Conservation (phyloP, 2,329 filamentous ascomycete species). For the Aspergillus sp. region DNA sequence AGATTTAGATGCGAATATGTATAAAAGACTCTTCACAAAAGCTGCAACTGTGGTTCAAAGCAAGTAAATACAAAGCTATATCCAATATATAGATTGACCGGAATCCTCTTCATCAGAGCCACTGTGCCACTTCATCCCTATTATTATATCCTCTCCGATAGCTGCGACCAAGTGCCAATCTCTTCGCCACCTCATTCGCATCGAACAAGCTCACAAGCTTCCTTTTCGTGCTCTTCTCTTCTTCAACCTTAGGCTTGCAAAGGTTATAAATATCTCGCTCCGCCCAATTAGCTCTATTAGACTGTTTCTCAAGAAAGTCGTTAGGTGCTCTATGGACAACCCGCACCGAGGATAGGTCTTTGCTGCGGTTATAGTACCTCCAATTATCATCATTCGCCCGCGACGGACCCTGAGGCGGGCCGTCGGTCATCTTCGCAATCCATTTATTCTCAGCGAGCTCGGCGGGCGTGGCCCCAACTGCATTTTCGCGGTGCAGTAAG, state of each 20-base stretch:
- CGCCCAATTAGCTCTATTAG: neutral
- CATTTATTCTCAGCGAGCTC: slow-evolving; percentile 48
- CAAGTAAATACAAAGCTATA: neutral
- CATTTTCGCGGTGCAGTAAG: slow-evolving; percentile 70
- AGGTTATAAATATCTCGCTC: slow-evolving; percentile 34
- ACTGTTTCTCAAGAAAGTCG: slow-evolving; percentile 10
- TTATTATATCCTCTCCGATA: neutral
- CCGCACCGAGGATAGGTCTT: neutral
- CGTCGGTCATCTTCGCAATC: slow-evolving; percentile 22
- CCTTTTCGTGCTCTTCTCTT: slow-evolving; percentile 41
- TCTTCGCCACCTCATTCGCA: slow-evolving; percentile 61
- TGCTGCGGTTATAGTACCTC: neutral
- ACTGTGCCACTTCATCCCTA: slow-evolving; percentile 13
- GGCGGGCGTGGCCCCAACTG: slow-evolving; percentile 70
- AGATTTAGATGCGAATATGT: neutral
- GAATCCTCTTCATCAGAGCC: neutral
- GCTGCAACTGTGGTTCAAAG: neutral
- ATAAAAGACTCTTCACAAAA: neutral
- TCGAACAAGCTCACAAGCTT: slow-evolving; percentile 58
- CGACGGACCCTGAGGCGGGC: slow-evolving; percentile 10
- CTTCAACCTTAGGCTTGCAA: slow-evolving; percentile 27
- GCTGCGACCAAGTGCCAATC: slow-evolving; percentile 34
- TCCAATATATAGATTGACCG: neutral
- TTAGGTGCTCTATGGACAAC: neutral
- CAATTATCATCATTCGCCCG: too few species aligned